Evolutionary conservation across 2,329 filamentous ascomycete species (phyloP).

Genomic region (Fusarium papillatum): DNA sequence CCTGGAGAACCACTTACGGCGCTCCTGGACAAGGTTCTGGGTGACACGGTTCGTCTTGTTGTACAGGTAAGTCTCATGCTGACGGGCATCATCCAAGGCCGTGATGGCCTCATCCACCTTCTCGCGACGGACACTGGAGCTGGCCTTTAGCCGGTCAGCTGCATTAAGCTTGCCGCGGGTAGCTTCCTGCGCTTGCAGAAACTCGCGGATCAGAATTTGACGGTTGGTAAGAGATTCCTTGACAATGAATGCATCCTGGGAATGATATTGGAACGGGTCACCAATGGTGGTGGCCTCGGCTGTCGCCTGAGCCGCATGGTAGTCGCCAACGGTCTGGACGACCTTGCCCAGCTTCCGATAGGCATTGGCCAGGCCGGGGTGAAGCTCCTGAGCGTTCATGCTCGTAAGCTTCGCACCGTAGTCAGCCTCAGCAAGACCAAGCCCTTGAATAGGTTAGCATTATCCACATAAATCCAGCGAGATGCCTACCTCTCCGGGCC

Average conservation of each 20-base stretch:
- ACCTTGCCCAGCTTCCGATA: constrained; percentile 96
- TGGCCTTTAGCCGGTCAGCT: constrained; percentile 89
- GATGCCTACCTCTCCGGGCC: constrained; percentile 80
- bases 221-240: constrained; percentile 98
- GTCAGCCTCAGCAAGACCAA: constrained; percentile 93
- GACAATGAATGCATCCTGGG: constrained; percentile 95
- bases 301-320: constrained; percentile 95
- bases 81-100: constrained; percentile 88
- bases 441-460: constrained; percentile 67
- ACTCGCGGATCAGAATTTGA: constrained; percentile 94
- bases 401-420: constrained; percentile 90
- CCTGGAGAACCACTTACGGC: constrained; percentile 90
- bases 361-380: constrained; percentile 87
- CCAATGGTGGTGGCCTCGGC: constrained; percentile 95
- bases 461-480: background rate
- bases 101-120: constrained; percentile 99
- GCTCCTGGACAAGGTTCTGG: constrained; percentile 88
- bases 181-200: constrained; percentile 89
- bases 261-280: constrained; percentile 95
- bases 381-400: constrained; percentile 92
- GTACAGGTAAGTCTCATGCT: constrained; percentile 83
- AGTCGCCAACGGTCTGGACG: constrained; percentile 94
- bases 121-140: constrained; percentile 88
- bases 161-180: constrained; percentile 87
- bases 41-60: constrained; percentile 93